Evolutionary conservation across 768 basidiomycete species (phyloP).

Genomic region (Phanerochaete carnosa): DNA sequence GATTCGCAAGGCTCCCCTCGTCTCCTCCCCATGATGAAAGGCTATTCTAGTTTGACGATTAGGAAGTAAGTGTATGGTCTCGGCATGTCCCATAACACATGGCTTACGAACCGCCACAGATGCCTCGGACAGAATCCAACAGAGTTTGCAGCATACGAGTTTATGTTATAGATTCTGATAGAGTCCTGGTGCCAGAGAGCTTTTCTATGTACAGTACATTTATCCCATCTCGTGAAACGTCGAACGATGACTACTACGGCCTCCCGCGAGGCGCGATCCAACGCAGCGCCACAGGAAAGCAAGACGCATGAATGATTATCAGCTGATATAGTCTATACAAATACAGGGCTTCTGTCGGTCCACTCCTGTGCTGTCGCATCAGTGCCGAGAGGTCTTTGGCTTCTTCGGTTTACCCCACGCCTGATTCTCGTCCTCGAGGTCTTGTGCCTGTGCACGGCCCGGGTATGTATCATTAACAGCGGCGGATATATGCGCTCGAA

Average conservation of each 20-base stretch:
- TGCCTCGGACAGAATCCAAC: too few species aligned
- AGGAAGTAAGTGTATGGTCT: not conserved
- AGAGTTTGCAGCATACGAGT: too few species aligned
- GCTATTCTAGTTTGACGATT: not conserved
- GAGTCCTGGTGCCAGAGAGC: too few species aligned
- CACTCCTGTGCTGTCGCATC: constrained; percentile 1
- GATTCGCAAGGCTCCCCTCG: constrained; percentile 44
- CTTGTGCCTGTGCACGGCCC: constrained; percentile 20
- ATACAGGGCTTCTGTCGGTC: not conserved
- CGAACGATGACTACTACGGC: too few species aligned
- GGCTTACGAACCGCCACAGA: too few species aligned
- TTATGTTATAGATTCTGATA: too few species aligned
- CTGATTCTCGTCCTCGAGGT: constrained; percentile 30
- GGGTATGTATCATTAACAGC: not conserved
- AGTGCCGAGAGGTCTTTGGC: not conserved
- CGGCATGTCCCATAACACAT: too few species aligned
- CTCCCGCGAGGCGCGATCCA: too few species aligned
- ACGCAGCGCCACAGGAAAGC: not conserved
- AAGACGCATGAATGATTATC: not conserved
- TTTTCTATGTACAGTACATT: too few species aligned
- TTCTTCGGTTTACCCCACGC: constrained; percentile 26
- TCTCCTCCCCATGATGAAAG: constrained; percentile 27
- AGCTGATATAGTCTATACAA: not conserved
- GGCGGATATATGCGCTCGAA: too few species aligned
- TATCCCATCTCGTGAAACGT: too few species aligned